A percentile compares a stretch with the other conserved stretches of the same genome.
Evolutionary conservation across 2,329 filamentous ascomycete species (phyloP).

Genomic region (Phaeomoniella chlamydospora): DNA sequence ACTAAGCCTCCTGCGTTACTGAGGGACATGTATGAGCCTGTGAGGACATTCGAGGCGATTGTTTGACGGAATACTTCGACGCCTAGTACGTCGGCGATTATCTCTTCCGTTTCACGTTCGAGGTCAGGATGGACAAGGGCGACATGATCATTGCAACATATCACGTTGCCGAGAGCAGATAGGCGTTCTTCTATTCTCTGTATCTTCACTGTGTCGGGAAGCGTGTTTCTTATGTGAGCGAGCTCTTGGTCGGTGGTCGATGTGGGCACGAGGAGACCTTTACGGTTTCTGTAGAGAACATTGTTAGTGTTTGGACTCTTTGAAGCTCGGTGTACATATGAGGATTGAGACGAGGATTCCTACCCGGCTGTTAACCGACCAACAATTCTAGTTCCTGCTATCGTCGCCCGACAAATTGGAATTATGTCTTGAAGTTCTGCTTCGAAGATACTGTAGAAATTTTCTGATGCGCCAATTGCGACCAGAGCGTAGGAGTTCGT

Average conservation of each 20-base stretch:
- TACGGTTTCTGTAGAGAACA: slow-evolving; percentile 58
- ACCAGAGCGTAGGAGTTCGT: slow-evolving; percentile 96
- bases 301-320: too few species aligned
- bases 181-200: slow-evolving; percentile 96
- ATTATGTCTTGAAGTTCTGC: slow-evolving; percentile 94
- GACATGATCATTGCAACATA: slow-evolving; percentile 92
- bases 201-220: slow-evolving; percentile 84
- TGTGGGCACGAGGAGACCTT: slow-evolving; percentile 90
- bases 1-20: slow-evolving; percentile 95
- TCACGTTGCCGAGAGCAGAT: slow-evolving; percentile 91
- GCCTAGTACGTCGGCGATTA: slow-evolving; percentile 76
- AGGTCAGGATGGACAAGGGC: slow-evolving; percentile 92
- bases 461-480: slow-evolving; percentile 87
- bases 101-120: slow-evolving; percentile 96
- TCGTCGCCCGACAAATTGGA: slow-evolving; percentile 90
- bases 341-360: slow-evolving; percentile 13
- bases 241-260: slow-evolving; percentile 96
- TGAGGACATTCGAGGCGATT: slow-evolving; percentile 90
- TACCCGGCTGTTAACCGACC: slow-evolving; percentile 87
- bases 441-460: slow-evolving; percentile 99
- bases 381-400: slow-evolving; percentile 91
- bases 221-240: slow-evolving; percentile 87
- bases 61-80: slow-evolving; percentile 62
- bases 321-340: neutral
- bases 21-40: slow-evolving; percentile 90